These are phyloP conservation scores for Lichtheimia hyalospora DNA, from an alignment of 371 early-diverging fungal species.

Conservation along the genomic window DNA sequence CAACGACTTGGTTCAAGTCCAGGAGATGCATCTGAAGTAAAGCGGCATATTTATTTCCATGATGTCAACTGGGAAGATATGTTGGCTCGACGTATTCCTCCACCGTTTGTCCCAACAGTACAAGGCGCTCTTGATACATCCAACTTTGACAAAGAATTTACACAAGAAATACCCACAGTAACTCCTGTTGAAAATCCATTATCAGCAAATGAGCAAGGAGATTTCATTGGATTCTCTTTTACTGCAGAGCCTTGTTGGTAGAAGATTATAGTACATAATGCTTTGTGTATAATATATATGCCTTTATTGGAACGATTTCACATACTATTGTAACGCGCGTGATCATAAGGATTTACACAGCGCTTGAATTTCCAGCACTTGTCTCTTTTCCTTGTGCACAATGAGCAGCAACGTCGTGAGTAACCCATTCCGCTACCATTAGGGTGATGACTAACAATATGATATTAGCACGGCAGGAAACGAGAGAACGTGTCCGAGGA, in stretches of 20 bases:
- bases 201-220: slow-evolving; percentile 80
- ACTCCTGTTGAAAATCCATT: slow-evolving; percentile 86
- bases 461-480: slow-evolving; percentile 45
- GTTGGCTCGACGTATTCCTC: slow-evolving; percentile 74
- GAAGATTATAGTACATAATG: too few species aligned
- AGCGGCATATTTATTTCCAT: slow-evolving; percentile 92
- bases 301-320: too few species aligned
- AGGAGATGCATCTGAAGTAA: slow-evolving; percentile 86
- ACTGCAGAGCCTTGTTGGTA: slow-evolving; percentile 61
- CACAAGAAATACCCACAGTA: slow-evolving; percentile 82
- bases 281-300: too few species aligned
- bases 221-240: slow-evolving; percentile 91
- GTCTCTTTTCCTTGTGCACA: background rate
- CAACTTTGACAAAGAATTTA: slow-evolving; percentile 96
- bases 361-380: background rate
- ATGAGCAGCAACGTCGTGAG: slow-evolving; percentile 11
- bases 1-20: slow-evolving; percentile 84
- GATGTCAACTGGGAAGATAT: slow-evolving; percentile 94
- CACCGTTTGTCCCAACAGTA: slow-evolving; percentile 89
- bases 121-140: slow-evolving; percentile 82
- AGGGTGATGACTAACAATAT: too few species aligned
- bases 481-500: slow-evolving; percentile 48
- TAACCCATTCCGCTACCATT: background rate
- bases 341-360: too few species aligned
- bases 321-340: too few species aligned